Evolutionary conservation across 140 eudicot species (phyloP), one percentile per base, ranked within the genome.

Genomic region (Flaveria floridana): DNA sequence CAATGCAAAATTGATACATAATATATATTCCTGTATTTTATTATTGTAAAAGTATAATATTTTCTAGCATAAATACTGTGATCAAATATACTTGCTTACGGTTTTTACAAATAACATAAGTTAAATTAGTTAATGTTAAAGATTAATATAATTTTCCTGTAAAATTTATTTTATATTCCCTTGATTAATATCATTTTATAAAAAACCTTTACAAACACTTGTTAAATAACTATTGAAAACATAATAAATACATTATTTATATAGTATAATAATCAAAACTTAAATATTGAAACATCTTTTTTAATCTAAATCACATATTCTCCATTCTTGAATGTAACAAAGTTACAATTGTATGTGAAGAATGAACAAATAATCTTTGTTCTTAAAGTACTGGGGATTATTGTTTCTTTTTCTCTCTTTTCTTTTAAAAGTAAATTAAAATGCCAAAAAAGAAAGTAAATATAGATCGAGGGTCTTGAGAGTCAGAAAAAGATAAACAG

Each of bases 401-500:
- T 37, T 71, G 61, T 67, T 47, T 71, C 63, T 23, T 34, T 21
- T 3, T 68, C 50, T 13, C n/a, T 15, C 37, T 37, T 39, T 53
- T 76, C 6, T 14, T 34, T 66, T 50, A 50, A 52, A 76, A 19
- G 18, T 51, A 19, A 76, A 42, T 73, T 21, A 20, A 46, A 51
- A 57, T 42, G 48, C 20, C 44, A n/a, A 16, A 75, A 46, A 69
- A 57, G 2, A 69, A 57, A 50, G 23, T 47, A 62, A 81, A 59
- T 10, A 62, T 66, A 76, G 72, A 72, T 80, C 73, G 41, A 75
- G 65, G 34, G 73, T 75, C 80, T 68, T 59, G 42, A 81, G 34
- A 70, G 78, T 64, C 65, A 81, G 74, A 72, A 82, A 77, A 71
- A 82, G 79, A 72, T 55, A 77, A 10, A 77, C 64, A 70, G 84